Evolutionary conservation across 2,329 filamentous ascomycete species (phyloP), one percentile per base, ranked within the genome.

Genomic region (Elsinoe australis): DNA sequence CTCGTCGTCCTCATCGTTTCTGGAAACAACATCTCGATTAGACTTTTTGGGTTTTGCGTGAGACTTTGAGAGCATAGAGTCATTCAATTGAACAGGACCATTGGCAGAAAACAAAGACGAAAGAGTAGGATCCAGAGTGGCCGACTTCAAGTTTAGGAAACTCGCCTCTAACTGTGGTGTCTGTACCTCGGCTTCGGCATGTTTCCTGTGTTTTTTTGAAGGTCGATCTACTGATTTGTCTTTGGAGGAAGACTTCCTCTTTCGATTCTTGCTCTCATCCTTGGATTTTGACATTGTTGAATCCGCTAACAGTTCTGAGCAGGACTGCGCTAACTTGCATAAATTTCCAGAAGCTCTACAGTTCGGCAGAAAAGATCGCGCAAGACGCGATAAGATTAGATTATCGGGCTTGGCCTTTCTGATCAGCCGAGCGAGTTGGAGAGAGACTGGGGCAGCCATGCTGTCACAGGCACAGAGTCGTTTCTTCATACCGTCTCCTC

Each of bases 101-200:
- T 62, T 67, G 52, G 58, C 61, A 17, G 71, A 66, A 58, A 74
- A 74, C 39, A 74, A 61, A 46, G 69, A 71, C n/a, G 68, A 66
- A 24, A 74, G 55, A 29, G 57, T 58, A 14, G 69, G 65, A 52
- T 73, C 67, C 44, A 72, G 19, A 9, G 47, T 21, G 15, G 39
- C 39, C 19, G 33, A n/a, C 9, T 22, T 22, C 4, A 28, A 21
- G n/a, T 21, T 3, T 14, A 34, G 6, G 15, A 48, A 29, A 12
- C 19, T n/a, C 8, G 29, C 22, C 3, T 29, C 35, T n/a, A 49
- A 35, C n/a, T 10, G 35, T 35, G 12, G 38, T 32, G 5, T 45
- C 35, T 42, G 24, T 33, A 17, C 24, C 39, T 50, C 9, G 19
- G 14, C 2, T 26, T 14, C 32, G 24, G 31, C n/a, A 35, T 48